Evolutionary conservation across 1,284 basidiomycete genomes (phyloP).

Genomic region (Pterulicium gracile): DNA sequence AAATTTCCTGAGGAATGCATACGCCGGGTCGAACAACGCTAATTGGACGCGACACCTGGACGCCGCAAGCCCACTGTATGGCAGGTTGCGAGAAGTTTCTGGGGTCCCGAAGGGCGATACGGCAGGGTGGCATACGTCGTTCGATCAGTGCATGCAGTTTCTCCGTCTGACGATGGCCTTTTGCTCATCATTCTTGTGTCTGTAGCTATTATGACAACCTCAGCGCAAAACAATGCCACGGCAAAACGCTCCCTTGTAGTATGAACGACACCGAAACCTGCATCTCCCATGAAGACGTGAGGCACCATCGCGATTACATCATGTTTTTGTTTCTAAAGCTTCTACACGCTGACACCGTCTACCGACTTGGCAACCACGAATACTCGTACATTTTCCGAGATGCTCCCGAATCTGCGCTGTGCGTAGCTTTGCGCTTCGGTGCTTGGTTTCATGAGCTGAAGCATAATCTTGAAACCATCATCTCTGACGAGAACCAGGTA

Average conservation of each 20-base stretch:
- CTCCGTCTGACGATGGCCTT: neutral
- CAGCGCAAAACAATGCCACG: conserved; percentile 35
- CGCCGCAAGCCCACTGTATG: conserved; percentile 23
- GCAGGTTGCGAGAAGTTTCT: conserved; percentile 27
- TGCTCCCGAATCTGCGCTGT: conserved; percentile 26
- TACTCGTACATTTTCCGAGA: conserved; percentile 34
- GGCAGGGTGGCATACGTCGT: conserved; percentile 33
- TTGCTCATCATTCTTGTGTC: neutral
- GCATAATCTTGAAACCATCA: conserved; percentile 23
- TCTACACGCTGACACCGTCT: conserved; percentile 32
- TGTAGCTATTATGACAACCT: conserved; percentile 37
- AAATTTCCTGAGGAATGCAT: conserved; percentile 19
- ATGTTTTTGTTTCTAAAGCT: no score
- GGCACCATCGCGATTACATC: no score
- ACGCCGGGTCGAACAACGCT: conserved; percentile 15
- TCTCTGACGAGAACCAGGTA: conserved; percentile 22
- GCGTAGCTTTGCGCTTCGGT: conserved; percentile 28
- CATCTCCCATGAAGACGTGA: conserved; percentile 28
- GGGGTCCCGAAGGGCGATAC: conserved; percentile 25
- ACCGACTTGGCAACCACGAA: conserved; percentile 36
- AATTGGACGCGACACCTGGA: conserved; percentile 30
- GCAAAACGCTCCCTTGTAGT: conserved; percentile 31
- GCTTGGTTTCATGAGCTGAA: conserved; percentile 32
- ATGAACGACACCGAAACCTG: conserved; percentile 29
- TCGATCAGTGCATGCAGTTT: conserved; percentile 29